Evolutionary conservation across 768 basidiomycete genomes (phyloP).

Genomic region (Agrocybe praecox): DNA sequence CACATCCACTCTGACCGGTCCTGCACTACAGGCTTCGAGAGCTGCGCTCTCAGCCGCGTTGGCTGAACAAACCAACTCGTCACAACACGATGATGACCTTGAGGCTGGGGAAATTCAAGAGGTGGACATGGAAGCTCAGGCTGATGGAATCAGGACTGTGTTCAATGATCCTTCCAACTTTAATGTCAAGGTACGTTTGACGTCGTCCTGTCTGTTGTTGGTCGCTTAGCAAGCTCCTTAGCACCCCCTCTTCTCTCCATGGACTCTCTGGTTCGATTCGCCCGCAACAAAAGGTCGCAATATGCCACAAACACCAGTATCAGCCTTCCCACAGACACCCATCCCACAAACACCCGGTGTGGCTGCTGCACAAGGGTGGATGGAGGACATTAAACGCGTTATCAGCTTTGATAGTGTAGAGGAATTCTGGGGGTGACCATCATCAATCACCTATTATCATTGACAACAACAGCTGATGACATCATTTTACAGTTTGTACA

Average conservation of each 20-base stretch:
- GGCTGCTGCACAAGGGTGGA: constrained; percentile 87
- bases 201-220: constrained; percentile 2
- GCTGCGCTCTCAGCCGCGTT: constrained; percentile 78
- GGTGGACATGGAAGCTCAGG: constrained; percentile 81
- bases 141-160: constrained; percentile 85
- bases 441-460: constrained; percentile 5
- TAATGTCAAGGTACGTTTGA: constrained; percentile 83
- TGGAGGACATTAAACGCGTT: constrained; percentile 98
- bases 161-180: constrained; percentile 93
- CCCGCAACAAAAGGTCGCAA: constrained; percentile 89
- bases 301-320: constrained; percentile 80
- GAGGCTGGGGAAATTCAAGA: constrained; percentile 90
- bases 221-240: constrained; percentile 28
- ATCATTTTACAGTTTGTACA: constrained; percentile 70
- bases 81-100: constrained; percentile 35
- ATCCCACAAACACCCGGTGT: constrained; percentile 68
- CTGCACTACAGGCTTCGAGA: constrained; percentile 78
- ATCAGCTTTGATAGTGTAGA: constrained; percentile 96
- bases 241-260: constrained; percentile 93
- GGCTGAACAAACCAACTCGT: constrained; percentile 35
- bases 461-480: constrained; percentile 20
- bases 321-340: constrained; percentile 79
- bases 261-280: constrained; percentile 99
- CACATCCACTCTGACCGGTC: constrained; percentile 57
- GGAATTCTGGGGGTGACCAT: constrained; percentile 95